These are phyloP conservation scores for Verticillium longisporum DNA, from an alignment of 2,329 filamentous ascomycete species.

Conservation along the genomic window DNA sequence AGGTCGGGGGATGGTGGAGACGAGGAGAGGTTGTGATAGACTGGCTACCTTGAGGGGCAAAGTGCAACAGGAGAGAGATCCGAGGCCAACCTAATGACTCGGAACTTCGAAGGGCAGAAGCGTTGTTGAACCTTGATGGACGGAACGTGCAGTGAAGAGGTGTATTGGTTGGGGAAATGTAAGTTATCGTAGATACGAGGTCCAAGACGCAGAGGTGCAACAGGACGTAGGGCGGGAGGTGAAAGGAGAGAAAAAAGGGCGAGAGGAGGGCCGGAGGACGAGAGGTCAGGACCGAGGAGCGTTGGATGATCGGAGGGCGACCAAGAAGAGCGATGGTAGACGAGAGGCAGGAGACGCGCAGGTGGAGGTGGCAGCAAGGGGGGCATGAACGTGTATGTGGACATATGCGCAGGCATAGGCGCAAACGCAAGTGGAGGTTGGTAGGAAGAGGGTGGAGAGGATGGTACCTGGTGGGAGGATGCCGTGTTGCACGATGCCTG, in stretches of 20 bases:
- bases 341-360: slow-evolving; percentile 7
- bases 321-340: background rate
- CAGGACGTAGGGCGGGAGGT: slow-evolving; percentile 1
- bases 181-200: background rate
- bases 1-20: background rate
- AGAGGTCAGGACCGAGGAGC: slow-evolving; percentile 1
- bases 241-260: background rate
- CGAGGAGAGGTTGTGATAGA: slow-evolving; percentile 2
- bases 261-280: background rate
- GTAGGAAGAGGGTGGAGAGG: background rate
- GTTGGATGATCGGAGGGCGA: slow-evolving; percentile 3
- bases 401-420: background rate
- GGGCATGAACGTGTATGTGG: slow-evolving; percentile 11
- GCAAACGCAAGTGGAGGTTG: background rate
- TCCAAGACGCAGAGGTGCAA: background rate
- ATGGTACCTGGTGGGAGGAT: background rate
- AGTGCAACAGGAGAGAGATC: background rate
- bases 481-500: background rate
- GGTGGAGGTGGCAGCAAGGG: slow-evolving; percentile 4
- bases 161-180: slow-evolving; percentile 3
- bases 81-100: slow-evolving; percentile 16
- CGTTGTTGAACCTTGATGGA: background rate
- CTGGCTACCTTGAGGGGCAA: background rate
- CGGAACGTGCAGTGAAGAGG: background rate
- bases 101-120: slow-evolving; percentile 4